Percentiles rank a stretch among this genome's conserved stretches.
These are phyloP conservation scores for Plasmodium relictum DNA, from an alignment of 169 alveolate species.

Conservation along the genomic window DNA sequence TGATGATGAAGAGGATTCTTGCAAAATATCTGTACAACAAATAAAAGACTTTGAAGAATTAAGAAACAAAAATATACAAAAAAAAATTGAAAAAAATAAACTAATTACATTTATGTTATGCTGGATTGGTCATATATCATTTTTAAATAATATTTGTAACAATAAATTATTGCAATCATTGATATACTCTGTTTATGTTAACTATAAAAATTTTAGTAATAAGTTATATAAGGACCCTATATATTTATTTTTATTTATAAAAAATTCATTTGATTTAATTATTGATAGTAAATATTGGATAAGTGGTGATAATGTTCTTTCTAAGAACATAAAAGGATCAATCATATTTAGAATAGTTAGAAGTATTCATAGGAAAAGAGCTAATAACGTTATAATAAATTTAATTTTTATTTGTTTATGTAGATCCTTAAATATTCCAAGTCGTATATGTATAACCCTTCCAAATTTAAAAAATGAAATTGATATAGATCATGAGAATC, in stretches of 20 bases:
- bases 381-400: conserved; percentile 35
- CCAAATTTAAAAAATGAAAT: conserved; percentile 29
- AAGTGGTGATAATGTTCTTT: conserved; percentile 16
- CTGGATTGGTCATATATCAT: conserved; percentile 41
- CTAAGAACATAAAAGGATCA: conserved; percentile 32
- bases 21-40: background rate
- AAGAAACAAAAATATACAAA: conserved; percentile 28
- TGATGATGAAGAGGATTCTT: background rate
- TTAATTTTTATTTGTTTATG: conserved; percentile 53
- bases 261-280: conserved; percentile 17
- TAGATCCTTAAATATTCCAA: conserved; percentile 62
- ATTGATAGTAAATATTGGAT: conserved; percentile 45
- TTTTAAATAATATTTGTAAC: conserved; percentile 47
- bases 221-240: conserved; percentile 56
- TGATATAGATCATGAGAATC: conserved; percentile 6
- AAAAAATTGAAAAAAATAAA: conserved; percentile 61
- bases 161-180: conserved; percentile 43
- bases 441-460: conserved; percentile 62
- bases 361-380: conserved; percentile 48
- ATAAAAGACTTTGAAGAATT: conserved; percentile 8
- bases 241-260: conserved; percentile 52
- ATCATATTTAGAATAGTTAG: conserved; percentile 43
- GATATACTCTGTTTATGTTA: conserved; percentile 66
- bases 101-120: conserved; percentile 31
- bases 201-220: conserved; percentile 22